phyloP scores from a whole-genome alignment of 2,329 filamentous ascomycete species.

The Penicillium psychrosexuale region DNA sequence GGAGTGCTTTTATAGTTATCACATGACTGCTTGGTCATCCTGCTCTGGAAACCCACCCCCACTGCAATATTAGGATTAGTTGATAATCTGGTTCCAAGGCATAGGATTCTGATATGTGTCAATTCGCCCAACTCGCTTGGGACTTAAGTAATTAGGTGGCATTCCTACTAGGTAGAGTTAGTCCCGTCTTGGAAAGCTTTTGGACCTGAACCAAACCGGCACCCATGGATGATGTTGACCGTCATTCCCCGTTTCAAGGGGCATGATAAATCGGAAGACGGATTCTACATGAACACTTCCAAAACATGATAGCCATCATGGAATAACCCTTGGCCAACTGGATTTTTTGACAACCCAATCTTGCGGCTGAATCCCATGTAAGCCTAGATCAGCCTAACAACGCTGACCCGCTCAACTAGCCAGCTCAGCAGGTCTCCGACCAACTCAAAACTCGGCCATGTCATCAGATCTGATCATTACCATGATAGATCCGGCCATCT shows the following conservation, averaged over 20 bases:
- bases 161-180: neutral
- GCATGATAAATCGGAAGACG: neutral
- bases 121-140: too few species aligned
- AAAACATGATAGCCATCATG: neutral
- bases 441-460: neutral
- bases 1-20: too few species aligned
- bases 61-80: too few species aligned
- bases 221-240: neutral
- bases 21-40: too few species aligned
- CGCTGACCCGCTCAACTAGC: neutral
- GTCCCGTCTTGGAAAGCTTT: neutral
- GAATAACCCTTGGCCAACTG: neutral
- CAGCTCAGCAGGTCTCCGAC: neutral
- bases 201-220: neutral
- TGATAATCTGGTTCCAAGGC: too few species aligned
- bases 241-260: neutral
- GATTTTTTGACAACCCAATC: neutral
- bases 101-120: too few species aligned
- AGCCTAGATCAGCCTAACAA: neutral
- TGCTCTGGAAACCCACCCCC: too few species aligned
- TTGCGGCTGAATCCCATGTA: neutral
- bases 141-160: too few species aligned
- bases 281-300: neutral
- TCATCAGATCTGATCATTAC: neutral
- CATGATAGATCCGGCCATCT: neutral